Percentiles rank a stretch among this genome's conserved stretches.
These are phyloP conservation scores for Aspergillus hancockii DNA, from an alignment of 495 filamentous ascomycete species.

Conservation along the genomic window DNA sequence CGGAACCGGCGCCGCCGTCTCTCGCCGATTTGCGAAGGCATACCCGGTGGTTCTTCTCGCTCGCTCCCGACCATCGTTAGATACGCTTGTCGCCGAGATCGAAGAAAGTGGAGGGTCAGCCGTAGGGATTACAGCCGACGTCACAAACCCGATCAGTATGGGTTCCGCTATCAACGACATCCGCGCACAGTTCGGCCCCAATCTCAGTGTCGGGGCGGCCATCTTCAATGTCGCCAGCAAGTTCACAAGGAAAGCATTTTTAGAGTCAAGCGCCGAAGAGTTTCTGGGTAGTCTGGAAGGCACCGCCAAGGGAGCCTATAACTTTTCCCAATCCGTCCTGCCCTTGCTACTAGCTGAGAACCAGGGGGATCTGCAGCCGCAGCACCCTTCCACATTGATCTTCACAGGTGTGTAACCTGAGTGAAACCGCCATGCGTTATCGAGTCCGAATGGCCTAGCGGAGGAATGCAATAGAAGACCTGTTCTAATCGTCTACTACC, in stretches of 20 bases:
- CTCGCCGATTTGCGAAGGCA: constrained; percentile 57
- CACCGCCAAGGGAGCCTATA: constrained; percentile 59
- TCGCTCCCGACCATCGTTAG: constrained; percentile 56
- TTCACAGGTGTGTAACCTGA: constrained; percentile 48
- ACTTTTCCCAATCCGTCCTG: constrained; percentile 66
- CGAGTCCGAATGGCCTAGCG: neutral
- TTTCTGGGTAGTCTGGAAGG: constrained; percentile 48
- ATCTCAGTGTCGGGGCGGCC: constrained; percentile 57
- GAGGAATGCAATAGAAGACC: no score
- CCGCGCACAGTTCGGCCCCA: constrained; percentile 45
- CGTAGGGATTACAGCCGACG: constrained; percentile 64
- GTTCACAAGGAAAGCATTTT: constrained; percentile 64
- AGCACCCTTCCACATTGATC: constrained; percentile 65
- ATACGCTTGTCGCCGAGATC: constrained; percentile 62
- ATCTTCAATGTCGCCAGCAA: constrained; percentile 68
- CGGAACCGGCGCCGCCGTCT: constrained; percentile 54
- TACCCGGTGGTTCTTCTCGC: constrained; percentile 72
- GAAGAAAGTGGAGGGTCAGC: constrained; percentile 61
- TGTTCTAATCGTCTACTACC: neutral
- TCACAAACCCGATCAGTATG: constrained; percentile 52
- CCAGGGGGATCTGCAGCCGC: constrained; percentile 34
- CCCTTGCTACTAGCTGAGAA: constrained; percentile 56
- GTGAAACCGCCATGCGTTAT: no score
- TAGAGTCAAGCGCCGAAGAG: constrained; percentile 60
- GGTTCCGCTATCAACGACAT: constrained; percentile 58